A percentile compares a stretch with the other conserved stretches of the same genome.
Conservation (phyloP, 257 asterid species). For the Plantago ovata region DNA sequence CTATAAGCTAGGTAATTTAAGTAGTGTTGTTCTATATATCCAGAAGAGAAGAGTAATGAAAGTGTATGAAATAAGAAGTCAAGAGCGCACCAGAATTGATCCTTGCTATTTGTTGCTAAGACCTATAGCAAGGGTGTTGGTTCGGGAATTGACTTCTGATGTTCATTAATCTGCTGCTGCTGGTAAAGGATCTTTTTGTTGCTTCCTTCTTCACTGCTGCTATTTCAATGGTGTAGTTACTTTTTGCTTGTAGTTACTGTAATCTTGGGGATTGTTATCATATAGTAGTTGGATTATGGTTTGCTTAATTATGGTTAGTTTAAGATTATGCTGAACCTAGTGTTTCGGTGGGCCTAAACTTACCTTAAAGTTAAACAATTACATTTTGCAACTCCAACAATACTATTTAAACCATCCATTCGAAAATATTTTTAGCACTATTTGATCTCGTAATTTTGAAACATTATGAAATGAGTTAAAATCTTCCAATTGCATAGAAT, state of each 20-base stretch:
- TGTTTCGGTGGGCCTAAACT: no score
- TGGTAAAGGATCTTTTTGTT: conserved; percentile 8
- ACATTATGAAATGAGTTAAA: no score
- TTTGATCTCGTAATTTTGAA: no score
- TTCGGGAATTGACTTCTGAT: conserved; percentile 98
- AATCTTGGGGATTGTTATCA: not conserved
- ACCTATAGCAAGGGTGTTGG: conserved; percentile 75
- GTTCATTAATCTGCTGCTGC: conserved; percentile 16
- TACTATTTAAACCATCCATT: no score
- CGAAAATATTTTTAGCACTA: no score
- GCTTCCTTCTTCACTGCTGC: not conserved
- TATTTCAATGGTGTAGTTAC: not conserved
- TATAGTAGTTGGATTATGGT: no score
- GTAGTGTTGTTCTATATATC: not conserved
- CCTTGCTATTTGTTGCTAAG: conserved; percentile 53
- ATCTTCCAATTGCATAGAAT: no score
- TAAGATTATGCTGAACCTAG: no score
- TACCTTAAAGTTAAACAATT: no score
- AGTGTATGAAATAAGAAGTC: conserved; percentile 48
- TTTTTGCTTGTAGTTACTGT: not conserved
- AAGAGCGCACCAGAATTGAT: conserved; percentile 90
- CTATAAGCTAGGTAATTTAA: conserved; percentile 20
- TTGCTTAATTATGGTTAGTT: no score
- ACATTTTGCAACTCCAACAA: no score
- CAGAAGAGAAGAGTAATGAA: not conserved